These are phyloP conservation scores for Laburnicola sp. DNA, from an alignment of 2,329 filamentous ascomycete genomes.

Conservation along the genomic window DNA sequence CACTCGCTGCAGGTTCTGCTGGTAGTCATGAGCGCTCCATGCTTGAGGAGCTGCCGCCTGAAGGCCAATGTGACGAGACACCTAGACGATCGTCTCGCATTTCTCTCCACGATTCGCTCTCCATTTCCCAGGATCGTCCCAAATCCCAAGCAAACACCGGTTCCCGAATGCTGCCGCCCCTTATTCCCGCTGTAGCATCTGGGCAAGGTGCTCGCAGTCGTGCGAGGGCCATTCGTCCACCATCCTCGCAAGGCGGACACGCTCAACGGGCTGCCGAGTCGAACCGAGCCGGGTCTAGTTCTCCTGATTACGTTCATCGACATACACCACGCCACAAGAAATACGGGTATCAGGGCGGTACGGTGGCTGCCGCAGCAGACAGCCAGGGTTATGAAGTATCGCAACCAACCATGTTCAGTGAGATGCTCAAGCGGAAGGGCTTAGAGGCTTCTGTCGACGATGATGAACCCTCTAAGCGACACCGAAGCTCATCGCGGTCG, in stretches of 20 bases:
- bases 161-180: slow-evolving; percentile 32
- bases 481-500: slow-evolving; percentile 5
- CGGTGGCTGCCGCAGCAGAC: background rate
- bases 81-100: background rate
- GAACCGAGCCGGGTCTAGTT: slow-evolving; percentile 4
- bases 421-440: slow-evolving; percentile 18
- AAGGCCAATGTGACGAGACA: background rate
- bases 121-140: slow-evolving; percentile 22
- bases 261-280: too few relatives aligned
- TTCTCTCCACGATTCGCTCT: background rate
- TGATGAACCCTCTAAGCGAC: slow-evolving; percentile 13
- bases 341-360: slow-evolving; percentile 2
- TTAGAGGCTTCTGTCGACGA: slow-evolving; percentile 1
- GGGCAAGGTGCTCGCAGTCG: background rate
- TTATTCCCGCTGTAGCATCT: background rate
- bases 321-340: background rate
- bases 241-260: background rate
- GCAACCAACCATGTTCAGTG: background rate
- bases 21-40: background rate
- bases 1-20: background rate
- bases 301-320: slow-evolving; percentile 17
- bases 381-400: background rate
- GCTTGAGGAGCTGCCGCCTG: background rate
- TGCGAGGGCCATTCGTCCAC: background rate
- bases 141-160: slow-evolving; percentile 39